These are phyloP conservation scores for Rosellinia necatrix DNA, from an alignment of 2,329 filamentous ascomycete genomes.

Conservation along the genomic window DNA sequence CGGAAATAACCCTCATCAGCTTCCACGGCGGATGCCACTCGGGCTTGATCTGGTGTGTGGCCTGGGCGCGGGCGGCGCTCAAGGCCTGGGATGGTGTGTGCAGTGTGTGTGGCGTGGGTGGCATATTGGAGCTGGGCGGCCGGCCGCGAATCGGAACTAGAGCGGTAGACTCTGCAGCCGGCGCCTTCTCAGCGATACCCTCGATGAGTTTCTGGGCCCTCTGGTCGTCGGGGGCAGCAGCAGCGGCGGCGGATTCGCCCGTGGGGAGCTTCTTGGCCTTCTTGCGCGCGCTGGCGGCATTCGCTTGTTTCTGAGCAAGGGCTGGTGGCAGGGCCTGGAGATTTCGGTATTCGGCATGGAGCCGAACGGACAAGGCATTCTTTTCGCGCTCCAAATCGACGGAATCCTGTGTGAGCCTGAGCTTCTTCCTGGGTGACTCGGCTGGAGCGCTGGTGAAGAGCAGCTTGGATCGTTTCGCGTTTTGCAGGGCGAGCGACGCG, in stretches of 20 bases:
- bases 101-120: constrained; percentile 19
- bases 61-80: constrained; percentile 42
- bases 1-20: constrained; percentile 95
- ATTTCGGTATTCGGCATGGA: constrained; percentile 41
- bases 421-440: constrained; percentile 37
- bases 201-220: constrained; percentile 71
- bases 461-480: constrained; percentile 39
- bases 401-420: constrained; percentile 34
- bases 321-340: constrained; percentile 38
- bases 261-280: constrained; percentile 35
- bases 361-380: constrained; percentile 39
- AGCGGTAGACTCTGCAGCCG: constrained; percentile 39
- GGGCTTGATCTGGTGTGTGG: constrained; percentile 65
- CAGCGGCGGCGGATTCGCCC: constrained; percentile 34
- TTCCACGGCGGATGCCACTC: constrained; percentile 99
- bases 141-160: constrained; percentile 43
- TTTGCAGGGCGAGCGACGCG: constrained; percentile 36
- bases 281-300: constrained; percentile 35
- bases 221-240: constrained; percentile 42
- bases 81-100: constrained; percentile 33
- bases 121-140: constrained; percentile 26
- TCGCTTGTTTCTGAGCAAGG: constrained; percentile 46
- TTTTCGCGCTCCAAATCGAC: constrained; percentile 37
- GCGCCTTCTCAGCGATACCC: constrained; percentile 55
- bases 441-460: constrained; percentile 34